Base-by-base conservation (phyloP, 1,284 basidiomycete species). In the Leccinum idahoense region DNA sequence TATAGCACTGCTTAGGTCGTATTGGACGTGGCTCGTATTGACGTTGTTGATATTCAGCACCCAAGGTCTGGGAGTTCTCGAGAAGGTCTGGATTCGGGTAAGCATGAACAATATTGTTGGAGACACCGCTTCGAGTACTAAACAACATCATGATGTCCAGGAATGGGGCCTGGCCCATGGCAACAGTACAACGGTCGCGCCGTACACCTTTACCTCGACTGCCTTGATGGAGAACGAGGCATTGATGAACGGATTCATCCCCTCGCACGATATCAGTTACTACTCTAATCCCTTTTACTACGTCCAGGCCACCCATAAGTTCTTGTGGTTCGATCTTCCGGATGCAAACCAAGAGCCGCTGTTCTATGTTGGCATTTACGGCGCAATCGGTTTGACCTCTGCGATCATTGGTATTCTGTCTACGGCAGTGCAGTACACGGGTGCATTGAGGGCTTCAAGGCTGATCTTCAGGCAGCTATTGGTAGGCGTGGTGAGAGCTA, bases 1-100 rank as follows among this genome's bases (percentile, higher is more conserved):
- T 15, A 54, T 39, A 49, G 10, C 6, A 20, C 0, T 44, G 5
- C 8, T 8, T 68, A 87, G 79, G 23, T 82, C 75, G 58, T 84
- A 83, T 67, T 77, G 80, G 79, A 80, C 83, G 6, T 79, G 84
- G 85, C 57, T 54, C n/a, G 74, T 78, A 35, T 63, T 82, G 26
- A 65, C 64, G n/a, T 1, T 74, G 11, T 65, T 83, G 57, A 79
- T 81, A 56, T 1, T 64, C 7, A 65, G 61, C 57, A 65, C 72
- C 20, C 75, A 76, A 67, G 15, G 74, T 26, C 69, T 83, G 35
- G 76, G 77, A 4, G 78, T 83, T 10, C 70, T 67, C 49, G 83
- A 85, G 69, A 85, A 82, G 69, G 63, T 83, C 41, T 89, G 87
- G 86, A 80, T 89, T 63, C 65, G 64, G 62, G 73, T 68, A 20